Evolutionary conservation across 371 early-diverging fungal genomes (phyloP).

Genomic region (Scutellospora calospora): DNA sequence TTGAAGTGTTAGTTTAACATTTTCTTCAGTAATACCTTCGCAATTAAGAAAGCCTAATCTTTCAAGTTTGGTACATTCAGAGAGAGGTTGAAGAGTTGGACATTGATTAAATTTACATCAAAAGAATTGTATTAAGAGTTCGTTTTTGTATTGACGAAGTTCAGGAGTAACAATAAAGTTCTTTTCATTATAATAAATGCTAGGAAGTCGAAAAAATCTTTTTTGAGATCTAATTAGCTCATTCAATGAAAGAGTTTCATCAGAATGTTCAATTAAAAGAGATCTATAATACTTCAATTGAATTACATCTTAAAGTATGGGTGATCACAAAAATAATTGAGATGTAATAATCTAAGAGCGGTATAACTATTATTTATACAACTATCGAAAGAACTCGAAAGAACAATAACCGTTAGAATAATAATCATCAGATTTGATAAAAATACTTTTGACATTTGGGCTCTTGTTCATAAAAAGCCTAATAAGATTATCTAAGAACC

Average conservation of each 20-base stretch:
- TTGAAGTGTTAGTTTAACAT: background rate
- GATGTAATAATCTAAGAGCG: background rate
- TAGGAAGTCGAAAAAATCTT: constrained; percentile 2
- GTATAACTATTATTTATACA: background rate
- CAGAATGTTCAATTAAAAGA: background rate
- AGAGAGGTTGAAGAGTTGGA: background rate
- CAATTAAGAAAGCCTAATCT: constrained; percentile 15
- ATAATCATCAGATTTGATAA: background rate
- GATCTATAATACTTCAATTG: constrained; percentile 13
- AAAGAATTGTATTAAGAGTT: background rate
- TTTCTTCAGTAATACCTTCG: background rate
- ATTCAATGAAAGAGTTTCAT: background rate
- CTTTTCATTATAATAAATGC: too few species aligned
- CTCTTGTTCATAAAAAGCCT: constrained; percentile 1
- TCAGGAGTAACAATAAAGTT: background rate
- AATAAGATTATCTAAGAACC: constrained; percentile 4
- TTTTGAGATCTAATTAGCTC: background rate
- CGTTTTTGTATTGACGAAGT: background rate
- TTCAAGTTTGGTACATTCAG: background rate
- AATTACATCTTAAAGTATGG: background rate
- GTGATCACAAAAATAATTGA: constrained; percentile 4
- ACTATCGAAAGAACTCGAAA: background rate
- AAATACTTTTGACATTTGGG: background rate
- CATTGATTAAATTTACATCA: background rate
- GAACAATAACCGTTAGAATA: too few species aligned